A percentile compares a stretch with the other conserved stretches of the same genome.
Conservation (phyloP, 1,284 basidiomycete species). For the Takashimella tepidaria region DNA sequence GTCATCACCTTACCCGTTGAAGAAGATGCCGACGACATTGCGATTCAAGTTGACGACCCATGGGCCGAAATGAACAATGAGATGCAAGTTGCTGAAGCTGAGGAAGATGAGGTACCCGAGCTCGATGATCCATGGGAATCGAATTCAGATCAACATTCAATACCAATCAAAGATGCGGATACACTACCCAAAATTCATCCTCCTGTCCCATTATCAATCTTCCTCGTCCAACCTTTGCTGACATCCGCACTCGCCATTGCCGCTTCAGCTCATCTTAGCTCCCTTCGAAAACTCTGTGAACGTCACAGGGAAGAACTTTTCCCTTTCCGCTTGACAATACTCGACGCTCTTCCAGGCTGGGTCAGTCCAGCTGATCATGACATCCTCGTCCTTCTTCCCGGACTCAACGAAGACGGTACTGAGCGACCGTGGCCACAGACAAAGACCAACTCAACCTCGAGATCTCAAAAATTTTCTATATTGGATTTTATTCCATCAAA, state of each 20-base stretch:
- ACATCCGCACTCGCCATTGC: slow-evolving; percentile 63
- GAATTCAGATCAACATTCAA: background rate
- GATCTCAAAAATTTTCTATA: background rate
- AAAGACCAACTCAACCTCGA: background rate
- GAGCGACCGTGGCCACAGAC: slow-evolving; percentile 43
- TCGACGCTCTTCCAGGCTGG: slow-evolving; percentile 70
- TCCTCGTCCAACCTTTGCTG: slow-evolving; percentile 59
- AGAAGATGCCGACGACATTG: background rate
- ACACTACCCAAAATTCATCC: slow-evolving; percentile 33
- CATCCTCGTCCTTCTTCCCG: slow-evolving; percentile 62
- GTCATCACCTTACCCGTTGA: background rate
- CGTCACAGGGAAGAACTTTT: slow-evolving; percentile 59
- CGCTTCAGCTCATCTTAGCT: slow-evolving; percentile 56
- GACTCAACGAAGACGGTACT: slow-evolving; percentile 52
- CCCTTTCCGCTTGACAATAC: slow-evolving; percentile 63
- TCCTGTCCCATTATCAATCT: slow-evolving; percentile 58
- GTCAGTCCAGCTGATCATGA: slow-evolving; percentile 55
- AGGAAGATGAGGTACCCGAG: slow-evolving; percentile 10
- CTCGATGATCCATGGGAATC: background rate
- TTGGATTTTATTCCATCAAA: slow-evolving; percentile 49
- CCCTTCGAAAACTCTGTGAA: slow-evolving; percentile 57
- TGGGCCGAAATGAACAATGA: no score
- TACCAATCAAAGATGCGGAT: slow-evolving; percentile 6
- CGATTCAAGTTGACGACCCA: slow-evolving; percentile 60
- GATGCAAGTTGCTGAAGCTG: slow-evolving; percentile 55